These are phyloP conservation scores for Cucurbita maxima DNA, from an alignment of 306 rosid species.

Conservation along the genomic window DNA sequence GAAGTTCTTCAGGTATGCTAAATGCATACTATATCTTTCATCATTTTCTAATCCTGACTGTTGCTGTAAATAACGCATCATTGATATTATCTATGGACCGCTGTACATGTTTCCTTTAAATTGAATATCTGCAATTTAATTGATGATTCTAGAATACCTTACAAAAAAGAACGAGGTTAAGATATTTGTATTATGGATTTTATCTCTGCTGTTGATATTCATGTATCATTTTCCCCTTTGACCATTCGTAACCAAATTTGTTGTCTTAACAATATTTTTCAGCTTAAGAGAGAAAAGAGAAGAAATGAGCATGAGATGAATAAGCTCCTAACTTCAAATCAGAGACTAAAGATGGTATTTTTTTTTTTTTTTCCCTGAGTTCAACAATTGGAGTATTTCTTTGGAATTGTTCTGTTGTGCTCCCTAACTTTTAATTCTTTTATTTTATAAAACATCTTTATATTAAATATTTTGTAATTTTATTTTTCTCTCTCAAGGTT, in stretches of 20 bases:
- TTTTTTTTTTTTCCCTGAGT: too few relatives aligned
- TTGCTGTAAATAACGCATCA: too few relatives aligned
- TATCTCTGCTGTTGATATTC: not conserved
- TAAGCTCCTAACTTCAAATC: conserved; percentile 50
- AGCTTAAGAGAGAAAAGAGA: conserved; percentile 75
- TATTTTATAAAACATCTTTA: not conserved
- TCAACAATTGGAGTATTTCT: not conserved
- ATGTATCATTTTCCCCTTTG: not conserved
- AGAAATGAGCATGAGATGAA: conserved; percentile 38
- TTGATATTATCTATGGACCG: too few relatives aligned
- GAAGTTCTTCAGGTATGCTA: conserved; percentile 68
- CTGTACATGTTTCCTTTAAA: not conserved
- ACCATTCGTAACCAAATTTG: not conserved
- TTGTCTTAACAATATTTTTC: conserved; percentile 5
- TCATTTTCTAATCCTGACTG: not conserved
- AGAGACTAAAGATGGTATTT: conserved; percentile 58
- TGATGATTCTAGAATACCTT: not conserved
- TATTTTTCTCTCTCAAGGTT: conserved; percentile 30
- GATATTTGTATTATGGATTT: not conserved
- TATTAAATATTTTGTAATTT: not conserved
- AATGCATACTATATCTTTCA: not conserved
- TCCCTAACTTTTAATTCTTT: not conserved
- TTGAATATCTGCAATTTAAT: not conserved
- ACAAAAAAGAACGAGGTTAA: not conserved
- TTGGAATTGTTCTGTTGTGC: not conserved